Evolutionary conservation across 176 grass and related monocot species (phyloP).

Genomic region (Rhynchospora breviuscula): DNA sequence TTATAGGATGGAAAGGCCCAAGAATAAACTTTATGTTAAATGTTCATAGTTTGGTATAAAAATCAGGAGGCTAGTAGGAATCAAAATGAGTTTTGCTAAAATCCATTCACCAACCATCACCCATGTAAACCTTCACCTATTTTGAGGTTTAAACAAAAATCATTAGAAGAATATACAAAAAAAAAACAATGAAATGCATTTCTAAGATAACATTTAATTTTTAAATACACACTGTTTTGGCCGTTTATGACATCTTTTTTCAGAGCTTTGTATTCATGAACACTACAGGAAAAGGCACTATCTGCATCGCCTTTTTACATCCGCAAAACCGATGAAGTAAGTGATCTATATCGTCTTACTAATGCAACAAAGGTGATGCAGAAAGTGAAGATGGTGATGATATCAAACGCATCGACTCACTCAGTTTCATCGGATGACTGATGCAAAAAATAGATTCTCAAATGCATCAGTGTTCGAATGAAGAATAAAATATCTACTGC

Average conservation of each 20-base stretch:
- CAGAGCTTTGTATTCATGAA: neutral
- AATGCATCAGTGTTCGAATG: too few species aligned
- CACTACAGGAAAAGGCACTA: too few species aligned
- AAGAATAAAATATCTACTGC: too few species aligned
- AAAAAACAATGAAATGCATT: neutral
- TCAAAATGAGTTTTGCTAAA: slow-evolving; percentile 97
- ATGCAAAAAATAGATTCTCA: too few species aligned
- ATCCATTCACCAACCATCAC: slow-evolving; percentile 85
- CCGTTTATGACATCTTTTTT: neutral
- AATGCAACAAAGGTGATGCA: too few species aligned
- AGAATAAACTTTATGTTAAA: neutral
- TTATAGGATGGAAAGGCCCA: neutral
- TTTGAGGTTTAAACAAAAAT: neutral
- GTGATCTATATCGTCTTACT: too few species aligned
- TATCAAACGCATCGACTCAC: too few species aligned
- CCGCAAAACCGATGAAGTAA: too few species aligned
- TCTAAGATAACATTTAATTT: neutral
- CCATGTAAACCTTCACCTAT: slow-evolving; percentile 95
- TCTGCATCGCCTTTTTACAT: too few species aligned
- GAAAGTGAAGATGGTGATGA: too few species aligned
- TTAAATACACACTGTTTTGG: neutral
- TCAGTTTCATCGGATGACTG: too few species aligned
- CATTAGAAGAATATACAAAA: neutral
- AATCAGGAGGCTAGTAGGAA: slow-evolving; percentile 76
- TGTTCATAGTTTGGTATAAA: slow-evolving; percentile 57